Percentiles rank a stretch among this genome's conserved stretches.
Evolutionary conservation across 2,329 filamentous ascomycete genomes (phyloP).

Genomic region (Ophiocordyceps camponoti-rufipedis): DNA sequence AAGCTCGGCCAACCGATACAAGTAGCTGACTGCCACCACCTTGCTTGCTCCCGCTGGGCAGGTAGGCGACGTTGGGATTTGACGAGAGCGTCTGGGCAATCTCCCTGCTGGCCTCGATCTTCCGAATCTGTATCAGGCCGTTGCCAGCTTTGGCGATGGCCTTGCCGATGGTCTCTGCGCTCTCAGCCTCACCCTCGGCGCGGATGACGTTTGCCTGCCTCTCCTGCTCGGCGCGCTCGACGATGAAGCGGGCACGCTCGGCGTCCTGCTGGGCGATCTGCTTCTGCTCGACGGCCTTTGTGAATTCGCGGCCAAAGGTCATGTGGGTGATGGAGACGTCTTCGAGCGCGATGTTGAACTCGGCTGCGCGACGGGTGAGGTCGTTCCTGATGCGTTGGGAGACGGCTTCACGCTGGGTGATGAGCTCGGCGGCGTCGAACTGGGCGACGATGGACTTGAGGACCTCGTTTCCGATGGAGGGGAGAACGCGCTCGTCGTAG

Average conservation of each 20-base stretch:
- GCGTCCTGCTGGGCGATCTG: constrained; percentile 99
- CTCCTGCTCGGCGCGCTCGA: constrained; percentile 97
- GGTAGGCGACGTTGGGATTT: constrained; percentile 92
- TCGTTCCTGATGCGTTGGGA: constrained; percentile 86
- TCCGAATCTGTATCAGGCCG: constrained; percentile 85
- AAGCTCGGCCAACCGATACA: constrained; percentile 30
- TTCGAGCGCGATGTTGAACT: constrained; percentile 98
- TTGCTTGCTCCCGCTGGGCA: constrained; percentile 60
- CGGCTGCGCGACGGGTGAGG: constrained; percentile 75
- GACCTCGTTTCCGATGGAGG: constrained; percentile 98
- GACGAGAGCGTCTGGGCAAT: constrained; percentile 76
- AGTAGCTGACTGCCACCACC: constrained; percentile 32
- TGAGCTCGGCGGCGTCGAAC: constrained; percentile 96
- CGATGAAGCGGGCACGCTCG: constrained; percentile 91
- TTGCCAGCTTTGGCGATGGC: constrained; percentile 87
- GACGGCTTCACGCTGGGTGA: constrained; percentile 96
- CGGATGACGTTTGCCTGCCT: constrained; percentile 96
- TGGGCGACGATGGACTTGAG: constrained; percentile 96
- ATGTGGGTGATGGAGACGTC: constrained; percentile 99
- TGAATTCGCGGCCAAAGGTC: constrained; percentile 99
- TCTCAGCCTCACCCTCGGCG: constrained; percentile 94
- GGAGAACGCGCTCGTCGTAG: constrained; percentile 96
- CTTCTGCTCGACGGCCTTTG: constrained; percentile 97
- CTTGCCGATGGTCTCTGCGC: constrained; percentile 84
- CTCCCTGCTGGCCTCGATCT: constrained; percentile 92